Conservation (phyloP, 192 early-diverging fungal genomes). For the Backusella tuberculispora region DNA sequence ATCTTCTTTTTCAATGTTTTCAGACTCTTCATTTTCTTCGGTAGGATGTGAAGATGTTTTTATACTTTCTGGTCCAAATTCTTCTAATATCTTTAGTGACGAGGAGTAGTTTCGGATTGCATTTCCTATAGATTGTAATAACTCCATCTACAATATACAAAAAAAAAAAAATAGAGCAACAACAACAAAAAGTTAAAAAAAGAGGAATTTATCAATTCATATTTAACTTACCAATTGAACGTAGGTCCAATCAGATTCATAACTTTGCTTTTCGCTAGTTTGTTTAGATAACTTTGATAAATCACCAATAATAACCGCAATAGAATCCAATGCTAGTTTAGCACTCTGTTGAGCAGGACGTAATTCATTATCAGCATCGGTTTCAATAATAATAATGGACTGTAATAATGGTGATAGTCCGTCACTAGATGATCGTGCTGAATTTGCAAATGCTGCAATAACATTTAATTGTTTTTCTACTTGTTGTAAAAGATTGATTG, state of each 20-base stretch:
- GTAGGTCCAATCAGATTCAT: constrained; percentile 21
- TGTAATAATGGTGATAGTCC: constrained; percentile 41
- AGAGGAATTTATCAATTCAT: background rate
- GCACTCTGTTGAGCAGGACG: constrained; percentile 38
- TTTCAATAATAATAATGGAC: constrained; percentile 41
- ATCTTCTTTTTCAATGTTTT: constrained; percentile 3
- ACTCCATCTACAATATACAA: background rate
- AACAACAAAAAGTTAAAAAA: background rate
- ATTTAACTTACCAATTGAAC: constrained; percentile 15
- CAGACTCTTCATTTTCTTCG: background rate
- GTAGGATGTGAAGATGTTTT: background rate
- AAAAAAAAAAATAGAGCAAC: background rate
- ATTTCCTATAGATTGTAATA: background rate
- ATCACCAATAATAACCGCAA: background rate
- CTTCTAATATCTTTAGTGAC: constrained; percentile 12
- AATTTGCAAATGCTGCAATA: background rate
- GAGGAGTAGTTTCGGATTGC: constrained; percentile 5
- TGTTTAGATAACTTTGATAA: constrained; percentile 18
- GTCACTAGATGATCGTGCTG: constrained; percentile 10
- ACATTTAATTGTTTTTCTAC: background rate
- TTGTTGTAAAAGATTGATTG: constrained; percentile 3
- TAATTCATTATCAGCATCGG: constrained; percentile 40
- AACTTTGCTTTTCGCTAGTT: constrained; percentile 1
- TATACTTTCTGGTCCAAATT: constrained; percentile 19
- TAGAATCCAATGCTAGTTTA: constrained; percentile 23